Evolutionary conservation across 495 filamentous ascomycete species (phyloP), one percentile per base, ranked within the genome.

Genomic region (Saxophila tyrrhenica): DNA sequence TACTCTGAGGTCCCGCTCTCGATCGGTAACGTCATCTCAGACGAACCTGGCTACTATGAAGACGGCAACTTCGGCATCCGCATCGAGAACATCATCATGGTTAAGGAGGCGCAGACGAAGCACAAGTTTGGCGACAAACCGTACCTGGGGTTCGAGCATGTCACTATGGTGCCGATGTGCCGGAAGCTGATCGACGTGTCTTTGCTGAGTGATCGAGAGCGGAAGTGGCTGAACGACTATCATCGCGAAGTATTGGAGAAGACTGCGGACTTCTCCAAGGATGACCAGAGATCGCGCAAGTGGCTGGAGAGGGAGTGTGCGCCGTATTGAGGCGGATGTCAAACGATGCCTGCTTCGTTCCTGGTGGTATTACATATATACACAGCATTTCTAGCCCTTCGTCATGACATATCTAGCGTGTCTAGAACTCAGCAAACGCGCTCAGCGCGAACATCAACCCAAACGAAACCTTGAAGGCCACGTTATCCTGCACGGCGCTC

Each of bases 21-120:
- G 0, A 73, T 83, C n/a, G 94, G 94, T 44, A 95, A 96, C 65
- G 90, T 97, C 42, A 79, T 96, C 55, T 95, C 89, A 2, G 84
- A 95, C 65, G 90, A 99, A 67, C 94, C 92, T 15, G 94, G 94
- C 25, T 99, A 89, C 72, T 99, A 99, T 70, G 94, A 97, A 70
- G 94, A 99, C 62, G 94, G 89, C 44, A 82, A 83, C 10, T 99
- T 94, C 64, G 94, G 94, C n/a, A 94, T 99, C 63, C 86, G 94
- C 25, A 97, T 96, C 62, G 94, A 99, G 71, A 97, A 88, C 62
- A 70, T 99, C 54, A 79, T 94, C 56, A 87, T 95, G 79, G 86
- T 87, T 17, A 83, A 81, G 58, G 89, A 96, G 64, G 84, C 83
- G 16, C 72, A 94, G 65, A 95, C 91, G 7, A 82, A 85, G 52